Conservation (phyloP, 225 moss, liverwort and hornwort species). For the Straminergon stramineum region DNA sequence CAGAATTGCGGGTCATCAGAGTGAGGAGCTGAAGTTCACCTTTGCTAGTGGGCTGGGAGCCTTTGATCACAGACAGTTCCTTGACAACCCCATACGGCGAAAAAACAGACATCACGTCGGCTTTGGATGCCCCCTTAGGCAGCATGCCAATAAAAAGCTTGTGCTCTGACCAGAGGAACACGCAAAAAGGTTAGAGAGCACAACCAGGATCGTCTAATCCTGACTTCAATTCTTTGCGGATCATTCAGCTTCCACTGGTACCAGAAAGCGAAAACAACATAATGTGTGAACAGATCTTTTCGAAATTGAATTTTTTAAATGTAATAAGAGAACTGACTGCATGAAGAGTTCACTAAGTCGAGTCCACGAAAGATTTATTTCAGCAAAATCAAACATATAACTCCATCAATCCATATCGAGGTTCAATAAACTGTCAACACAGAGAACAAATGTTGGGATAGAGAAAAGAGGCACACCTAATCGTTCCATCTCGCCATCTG, state of each 20-base stretch:
- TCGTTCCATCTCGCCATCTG: slow-evolving; percentile 88
- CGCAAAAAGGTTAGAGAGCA: background rate
- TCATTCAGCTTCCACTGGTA: background rate
- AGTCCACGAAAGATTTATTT: background rate
- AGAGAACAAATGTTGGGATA: background rate
- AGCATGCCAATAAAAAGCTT: slow-evolving; percentile 93
- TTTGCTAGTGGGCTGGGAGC: slow-evolving; percentile 87
- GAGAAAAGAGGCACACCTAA: slow-evolving; percentile 37
- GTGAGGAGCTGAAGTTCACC: slow-evolving; percentile 23
- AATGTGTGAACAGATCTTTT: background rate
- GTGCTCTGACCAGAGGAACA: slow-evolving; percentile 51
- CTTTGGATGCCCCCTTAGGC: slow-evolving; percentile 76
- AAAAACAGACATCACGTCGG: slow-evolving; percentile 71
- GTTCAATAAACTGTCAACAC: background rate
- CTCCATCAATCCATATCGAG: background rate
- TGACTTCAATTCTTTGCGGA: background rate
- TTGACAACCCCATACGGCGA: slow-evolving; percentile 59
- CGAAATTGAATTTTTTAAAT: background rate
- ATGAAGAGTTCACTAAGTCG: background rate
- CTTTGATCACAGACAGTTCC: slow-evolving; percentile 89
- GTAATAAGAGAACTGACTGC: background rate
- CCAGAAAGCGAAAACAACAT: background rate
- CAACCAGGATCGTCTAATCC: background rate
- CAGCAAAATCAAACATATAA: background rate
- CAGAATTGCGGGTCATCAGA: background rate